Conservation (phyloP, 2,329 filamentous ascomycete species). For the Metarhizium rileyi region DNA sequence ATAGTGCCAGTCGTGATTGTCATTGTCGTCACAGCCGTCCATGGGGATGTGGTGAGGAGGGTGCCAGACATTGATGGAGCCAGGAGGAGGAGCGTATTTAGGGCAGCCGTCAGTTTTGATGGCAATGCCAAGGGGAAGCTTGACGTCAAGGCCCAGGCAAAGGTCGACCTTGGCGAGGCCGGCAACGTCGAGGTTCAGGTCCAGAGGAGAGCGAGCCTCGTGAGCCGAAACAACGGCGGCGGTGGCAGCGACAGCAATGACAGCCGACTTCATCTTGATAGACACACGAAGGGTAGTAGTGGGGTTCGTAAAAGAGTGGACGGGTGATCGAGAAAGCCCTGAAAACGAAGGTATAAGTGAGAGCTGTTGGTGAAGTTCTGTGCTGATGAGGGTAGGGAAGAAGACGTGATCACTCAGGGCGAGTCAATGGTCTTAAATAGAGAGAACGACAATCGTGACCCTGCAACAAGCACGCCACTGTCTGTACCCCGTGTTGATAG, state of each 20-base stretch:
- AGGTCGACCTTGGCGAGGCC: slow-evolving; percentile 6
- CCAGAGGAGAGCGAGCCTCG: slow-evolving; percentile 10
- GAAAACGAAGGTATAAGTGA: slow-evolving; percentile 11
- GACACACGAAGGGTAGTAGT: not conserved
- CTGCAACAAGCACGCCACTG: not conserved
- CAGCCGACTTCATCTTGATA: slow-evolving; percentile 16
- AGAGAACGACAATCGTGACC: not conserved
- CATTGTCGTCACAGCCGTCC: slow-evolving; percentile 24
- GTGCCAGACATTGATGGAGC: slow-evolving; percentile 25
- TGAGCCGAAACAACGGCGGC: slow-evolving; percentile 10
- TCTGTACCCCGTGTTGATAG: no score
- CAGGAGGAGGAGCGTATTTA: slow-evolving; percentile 13
- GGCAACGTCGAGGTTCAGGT: slow-evolving; percentile 2
- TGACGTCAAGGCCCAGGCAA: slow-evolving; percentile 12
- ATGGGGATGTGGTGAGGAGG: slow-evolving; percentile 27
- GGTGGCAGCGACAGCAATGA: slow-evolving; percentile 11
- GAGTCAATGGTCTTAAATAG: slow-evolving; percentile 13
- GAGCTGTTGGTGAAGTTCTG: not conserved
- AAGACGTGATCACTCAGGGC: slow-evolving; percentile 5
- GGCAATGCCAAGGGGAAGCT: slow-evolving; percentile 9
- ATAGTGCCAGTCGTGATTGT: slow-evolving; percentile 25
- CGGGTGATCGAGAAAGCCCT: slow-evolving; percentile 11
- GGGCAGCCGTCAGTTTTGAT: slow-evolving; percentile 14
- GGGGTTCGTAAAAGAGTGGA: slow-evolving; percentile 12
- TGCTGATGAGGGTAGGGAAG: slow-evolving; percentile 6